Base-by-base conservation (phyloP, 2,329 filamentous ascomycete species). In the Phoma sp. region DNA sequence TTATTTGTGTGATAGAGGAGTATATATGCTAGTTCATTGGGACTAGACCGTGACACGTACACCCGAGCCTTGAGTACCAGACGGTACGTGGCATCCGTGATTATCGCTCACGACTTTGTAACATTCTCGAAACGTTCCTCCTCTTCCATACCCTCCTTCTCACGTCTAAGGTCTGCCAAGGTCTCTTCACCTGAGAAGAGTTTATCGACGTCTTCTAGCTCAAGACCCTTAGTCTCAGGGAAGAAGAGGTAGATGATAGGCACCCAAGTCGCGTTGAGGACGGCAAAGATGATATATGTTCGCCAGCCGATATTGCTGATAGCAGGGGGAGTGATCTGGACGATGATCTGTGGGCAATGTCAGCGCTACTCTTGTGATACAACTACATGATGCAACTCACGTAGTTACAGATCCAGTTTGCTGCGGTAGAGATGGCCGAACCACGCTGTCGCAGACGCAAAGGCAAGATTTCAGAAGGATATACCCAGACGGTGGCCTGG, bases 221-320 rank as follows among this genome's bases (percentile, higher is more conserved):
- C 45, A 6, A 57, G 49, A 28, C 57, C 57, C 21, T 56, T 56
- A 21, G 84, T 86, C 64, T 86, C 84, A 0, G 84, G 84, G 68
- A 84, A 86, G 77, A 86, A 84, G 73, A 85, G 83, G 73, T 84
- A 86, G 40, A 83, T 79, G 7, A 80, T 77, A 0, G 83, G 83
- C 15, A 85, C 76, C 64, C 84, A 84, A 60, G 76, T 75, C 12
- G 81, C 81, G 65, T 84, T 84, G 57, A 80, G 84, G 30, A 82
- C 81, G 21, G 81, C 81, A 56, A 84, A 83, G 59, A 83, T 82
- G 42, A 84, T 78, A 65, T 85, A 86, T 2, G 83, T 85, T 55
- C 78, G 72, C 62, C 83, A 85, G 0, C 74, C 71, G 53, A 86
- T 85, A 53, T 78, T 83, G 7, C 75, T 71, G 57, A 88, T 84